Evolutionary conservation across 108 stramenopile species (phyloP).

Genomic region (Nitzschia sp.): DNA sequence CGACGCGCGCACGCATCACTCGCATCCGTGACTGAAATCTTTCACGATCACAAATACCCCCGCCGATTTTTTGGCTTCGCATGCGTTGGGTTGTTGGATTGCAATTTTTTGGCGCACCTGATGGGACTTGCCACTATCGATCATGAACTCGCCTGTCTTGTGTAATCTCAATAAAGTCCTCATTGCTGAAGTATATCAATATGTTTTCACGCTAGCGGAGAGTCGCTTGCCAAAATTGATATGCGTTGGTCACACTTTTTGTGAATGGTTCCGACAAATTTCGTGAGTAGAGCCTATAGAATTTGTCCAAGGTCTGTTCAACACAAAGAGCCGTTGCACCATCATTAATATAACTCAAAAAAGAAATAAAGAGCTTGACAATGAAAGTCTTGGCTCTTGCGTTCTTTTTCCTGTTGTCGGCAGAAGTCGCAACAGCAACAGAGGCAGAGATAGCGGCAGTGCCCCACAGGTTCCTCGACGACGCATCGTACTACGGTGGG

Average conservation of each 20-base stretch:
- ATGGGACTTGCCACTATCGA: not conserved
- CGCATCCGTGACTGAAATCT: too few relatives aligned
- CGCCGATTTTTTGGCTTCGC: too few relatives aligned
- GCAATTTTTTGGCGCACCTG: not conserved
- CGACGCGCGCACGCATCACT: too few relatives aligned
- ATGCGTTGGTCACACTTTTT: slow-evolving; percentile 49
- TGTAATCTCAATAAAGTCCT: not conserved
- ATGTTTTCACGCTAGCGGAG: not conserved
- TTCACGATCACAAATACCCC: too few relatives aligned
- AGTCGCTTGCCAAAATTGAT: slow-evolving; percentile 59
- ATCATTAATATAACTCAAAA: not conserved
- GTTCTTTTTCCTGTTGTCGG: not conserved
- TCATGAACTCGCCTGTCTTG: not conserved
- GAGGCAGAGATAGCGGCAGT: not conserved
- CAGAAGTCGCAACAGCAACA: not conserved
- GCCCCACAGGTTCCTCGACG: too few relatives aligned
- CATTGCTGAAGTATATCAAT: not conserved
- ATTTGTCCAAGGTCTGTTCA: not conserved
- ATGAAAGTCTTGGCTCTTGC: slow-evolving; percentile 8
- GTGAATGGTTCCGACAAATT: not conserved
- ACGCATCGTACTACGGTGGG: not conserved
- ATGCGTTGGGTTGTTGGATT: not conserved
- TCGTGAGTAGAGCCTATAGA: not conserved
- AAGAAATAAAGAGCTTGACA: not conserved
- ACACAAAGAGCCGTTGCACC: slow-evolving; percentile 3